Evolutionary conservation across 2,329 filamentous ascomycete genomes (phyloP), one percentile per base, ranked within the genome.

Genomic region (Endocalyx cinctus): DNA sequence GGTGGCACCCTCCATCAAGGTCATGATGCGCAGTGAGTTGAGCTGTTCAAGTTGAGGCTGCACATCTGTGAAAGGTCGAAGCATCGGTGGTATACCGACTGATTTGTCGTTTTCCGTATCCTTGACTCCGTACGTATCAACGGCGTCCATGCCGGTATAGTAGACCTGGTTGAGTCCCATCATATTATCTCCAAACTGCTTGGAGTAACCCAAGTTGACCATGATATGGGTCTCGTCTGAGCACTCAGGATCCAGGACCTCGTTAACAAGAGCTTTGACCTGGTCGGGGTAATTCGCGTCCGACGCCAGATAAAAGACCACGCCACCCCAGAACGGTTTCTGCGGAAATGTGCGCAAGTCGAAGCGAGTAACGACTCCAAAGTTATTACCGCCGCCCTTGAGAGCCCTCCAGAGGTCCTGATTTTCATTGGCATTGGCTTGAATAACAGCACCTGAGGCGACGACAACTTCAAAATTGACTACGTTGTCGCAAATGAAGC

Each of bases 101-200:
- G n/a, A n/a, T n/a, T n/a, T n/a, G n/a, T n/a, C n/a, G 15, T 32
- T 30, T 17, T 25, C 40, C 8, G 27, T 29, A 17, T 31, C 17
- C 4, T 18, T 25, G n/a, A n/a, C n/a, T n/a, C n/a, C n/a, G n/a
- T n/a, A n/a, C n/a, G n/a, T n/a, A n/a, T n/a, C n/a, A n/a, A n/a
- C n/a, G n/a, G n/a, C n/a, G n/a, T n/a, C n/a, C n/a, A n/a, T n/a
- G n/a, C n/a, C n/a, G 7, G 33, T 38, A 10, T 37, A 43, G 25
- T 38, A 43, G 16, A 35, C 22, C 13, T 40, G 34, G 13, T 40
- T 37, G 1, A 43, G 17, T 2, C 40, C 33, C 31, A 40, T 31
- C 3, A 17, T 29, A n/a, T n/a, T n/a, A 10, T 27, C n/a, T n/a
- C 27, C 27, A 2, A 36, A 17, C 25, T 31, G 27, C 14, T 17